phyloP scores from a whole-genome alignment of 331 rosid species.

The Cydonia oblonga region DNA sequence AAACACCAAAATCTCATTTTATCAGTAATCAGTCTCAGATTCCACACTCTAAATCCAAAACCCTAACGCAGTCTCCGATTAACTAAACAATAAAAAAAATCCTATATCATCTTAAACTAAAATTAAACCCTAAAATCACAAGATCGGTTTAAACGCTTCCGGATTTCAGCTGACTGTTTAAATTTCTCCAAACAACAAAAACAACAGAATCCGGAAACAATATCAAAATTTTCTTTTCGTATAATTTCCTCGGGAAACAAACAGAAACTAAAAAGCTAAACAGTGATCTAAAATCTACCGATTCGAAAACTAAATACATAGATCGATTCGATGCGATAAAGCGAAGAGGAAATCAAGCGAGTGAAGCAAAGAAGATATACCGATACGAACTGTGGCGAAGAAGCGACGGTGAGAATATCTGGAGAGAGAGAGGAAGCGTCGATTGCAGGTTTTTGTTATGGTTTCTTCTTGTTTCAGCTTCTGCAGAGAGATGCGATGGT shows the following conservation, averaged over 20 bases:
- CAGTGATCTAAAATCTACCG: background rate
- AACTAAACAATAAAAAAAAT: background rate
- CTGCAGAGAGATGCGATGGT: slow-evolving; percentile 10
- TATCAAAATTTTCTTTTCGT: background rate
- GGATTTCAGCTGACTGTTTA: background rate
- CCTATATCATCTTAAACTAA: background rate
- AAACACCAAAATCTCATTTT: background rate
- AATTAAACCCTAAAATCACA: background rate
- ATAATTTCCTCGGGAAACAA: background rate
- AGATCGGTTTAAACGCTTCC: background rate
- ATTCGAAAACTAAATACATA: background rate
- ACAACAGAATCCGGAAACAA: background rate
- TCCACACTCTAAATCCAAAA: background rate
- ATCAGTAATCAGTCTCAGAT: background rate
- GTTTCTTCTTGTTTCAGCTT: slow-evolving; percentile 2
- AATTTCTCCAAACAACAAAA: background rate
- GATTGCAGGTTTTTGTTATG: slow-evolving; percentile 9
- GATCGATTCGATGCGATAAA: background rate
- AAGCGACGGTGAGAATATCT: background rate
- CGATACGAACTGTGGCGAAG: slow-evolving; percentile 9
- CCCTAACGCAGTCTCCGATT: background rate
- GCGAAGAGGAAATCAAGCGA: background rate
- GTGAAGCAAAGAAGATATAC: slow-evolving; percentile 14
- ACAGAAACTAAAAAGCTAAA: background rate
- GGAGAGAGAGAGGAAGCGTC: background rate